Percentiles rank a stretch among this genome's conserved stretches.
Evolutionary conservation across 805 yeast species (phyloP).

Genomic region (Clavispora phyllophila): DNA sequence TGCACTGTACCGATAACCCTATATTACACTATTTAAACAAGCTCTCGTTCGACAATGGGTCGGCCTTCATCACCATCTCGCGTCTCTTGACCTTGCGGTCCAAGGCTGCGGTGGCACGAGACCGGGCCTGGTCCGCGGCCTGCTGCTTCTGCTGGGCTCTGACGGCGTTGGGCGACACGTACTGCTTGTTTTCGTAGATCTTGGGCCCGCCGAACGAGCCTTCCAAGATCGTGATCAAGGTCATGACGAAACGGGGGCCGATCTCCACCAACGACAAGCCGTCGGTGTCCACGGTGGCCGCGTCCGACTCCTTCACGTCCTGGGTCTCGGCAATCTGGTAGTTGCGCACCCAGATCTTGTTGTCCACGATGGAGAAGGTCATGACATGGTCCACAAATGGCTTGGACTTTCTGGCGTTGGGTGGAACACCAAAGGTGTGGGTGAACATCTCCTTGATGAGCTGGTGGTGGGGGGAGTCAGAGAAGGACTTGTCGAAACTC

Average conservation of each 20-base stretch:
- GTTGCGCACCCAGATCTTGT: constrained; percentile 92
- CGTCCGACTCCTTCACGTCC: constrained; percentile 48
- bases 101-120: constrained; percentile 74
- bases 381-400: constrained; percentile 95
- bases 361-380: constrained; percentile 88
- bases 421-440: constrained; percentile 92
- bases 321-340: constrained; percentile 76
- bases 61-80: constrained; percentile 67
- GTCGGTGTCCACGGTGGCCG: constrained; percentile 38
- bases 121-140: constrained; percentile 72
- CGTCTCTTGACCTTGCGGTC: constrained; percentile 72
- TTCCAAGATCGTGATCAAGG: constrained; percentile 85
- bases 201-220: constrained; percentile 98
- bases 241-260: constrained; percentile 94
- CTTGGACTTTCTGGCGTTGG: constrained; percentile 83
- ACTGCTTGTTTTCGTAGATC: constrained; percentile 94
- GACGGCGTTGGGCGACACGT: constrained; percentile 91
- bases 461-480: constrained; percentile 56
- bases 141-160: constrained; percentile 83
- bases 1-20: not conserved
- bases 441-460: constrained; percentile 78
- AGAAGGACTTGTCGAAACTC: constrained; percentile 79
- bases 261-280: constrained; percentile 84
- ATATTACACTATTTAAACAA: constrained; percentile 49
- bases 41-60: constrained; percentile 76